phyloP scores from a whole-genome alignment of 768 basidiomycete genomes.

The Suillus ampliporus region DNA sequence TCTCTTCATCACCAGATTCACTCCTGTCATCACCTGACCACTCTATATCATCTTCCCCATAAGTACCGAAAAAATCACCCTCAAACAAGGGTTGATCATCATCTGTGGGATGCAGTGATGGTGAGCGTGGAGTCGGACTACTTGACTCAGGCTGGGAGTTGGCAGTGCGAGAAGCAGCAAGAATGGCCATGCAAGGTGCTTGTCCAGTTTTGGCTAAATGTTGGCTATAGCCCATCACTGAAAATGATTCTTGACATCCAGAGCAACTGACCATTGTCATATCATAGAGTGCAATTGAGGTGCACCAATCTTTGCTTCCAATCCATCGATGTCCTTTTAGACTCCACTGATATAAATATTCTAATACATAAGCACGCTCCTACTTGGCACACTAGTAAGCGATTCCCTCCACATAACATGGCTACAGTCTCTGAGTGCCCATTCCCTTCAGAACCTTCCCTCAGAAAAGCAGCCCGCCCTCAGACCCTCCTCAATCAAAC shows the following conservation, averaged over 20 bases:
- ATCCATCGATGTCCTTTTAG: too few species aligned
- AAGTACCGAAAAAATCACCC: not conserved
- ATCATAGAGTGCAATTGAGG: too few species aligned
- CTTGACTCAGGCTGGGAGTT: too few species aligned
- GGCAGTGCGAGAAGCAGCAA: not conserved
- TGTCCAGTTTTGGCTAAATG: not conserved
- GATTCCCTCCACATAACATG: too few species aligned
- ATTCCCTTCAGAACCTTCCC: too few species aligned
- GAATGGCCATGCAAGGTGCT: not conserved
- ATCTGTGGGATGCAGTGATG: not conserved
- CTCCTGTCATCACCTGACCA: not conserved
- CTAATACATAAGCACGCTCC: too few species aligned
- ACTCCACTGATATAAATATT: too few species aligned
- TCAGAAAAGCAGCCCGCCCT: not conserved
- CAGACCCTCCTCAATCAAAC: not conserved
- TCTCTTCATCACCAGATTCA: not conserved
- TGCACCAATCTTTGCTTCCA: too few species aligned
- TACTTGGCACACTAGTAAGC: too few species aligned
- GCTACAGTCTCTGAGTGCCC: too few species aligned
- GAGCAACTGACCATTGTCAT: not conserved
- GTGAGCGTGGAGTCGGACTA: too few species aligned
- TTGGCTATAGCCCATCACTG: not conserved
- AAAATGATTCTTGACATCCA: not conserved
- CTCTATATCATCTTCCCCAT: not conserved
- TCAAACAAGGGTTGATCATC: not conserved